phyloP scores from a whole-genome alignment of 2,329 filamentous ascomycete species.

The Cytospora paraplurivora region DNA sequence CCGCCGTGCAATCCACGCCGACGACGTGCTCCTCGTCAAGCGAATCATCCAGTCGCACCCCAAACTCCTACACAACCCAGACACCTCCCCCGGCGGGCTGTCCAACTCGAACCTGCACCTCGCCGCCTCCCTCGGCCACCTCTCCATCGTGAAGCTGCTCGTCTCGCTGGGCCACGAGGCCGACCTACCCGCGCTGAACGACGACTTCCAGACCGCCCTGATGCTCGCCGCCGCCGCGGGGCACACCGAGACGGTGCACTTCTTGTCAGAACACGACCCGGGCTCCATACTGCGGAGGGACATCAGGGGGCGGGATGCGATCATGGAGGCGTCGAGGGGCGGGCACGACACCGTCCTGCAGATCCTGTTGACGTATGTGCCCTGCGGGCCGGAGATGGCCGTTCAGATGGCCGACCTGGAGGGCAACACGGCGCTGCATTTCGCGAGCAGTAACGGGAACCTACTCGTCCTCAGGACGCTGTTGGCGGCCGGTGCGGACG shows the following conservation, averaged over 20 bases:
- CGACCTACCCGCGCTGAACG: slow-evolving; percentile 71
- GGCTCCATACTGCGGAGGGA: slow-evolving; percentile 66
- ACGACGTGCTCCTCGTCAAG: slow-evolving; percentile 70
- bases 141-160: slow-evolving; percentile 69
- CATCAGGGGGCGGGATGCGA: slow-evolving; percentile 68
- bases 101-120: slow-evolving; percentile 86
- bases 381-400: slow-evolving; percentile 54
- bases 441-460: slow-evolving; percentile 81
- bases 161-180: slow-evolving; percentile 74
- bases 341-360: slow-evolving; percentile 68
- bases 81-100: slow-evolving; percentile 65
- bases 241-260: slow-evolving; percentile 72
- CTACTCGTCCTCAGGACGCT: slow-evolving; percentile 75
- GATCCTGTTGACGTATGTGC: slow-evolving; percentile 63
- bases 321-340: slow-evolving; percentile 64
- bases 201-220: slow-evolving; percentile 76
- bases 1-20: slow-evolving; percentile 77
- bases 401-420: slow-evolving; percentile 64
- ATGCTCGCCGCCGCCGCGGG: slow-evolving; percentile 74
- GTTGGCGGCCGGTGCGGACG: slow-evolving; percentile 76
- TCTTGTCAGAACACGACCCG: slow-evolving; percentile 67
- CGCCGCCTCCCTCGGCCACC: slow-evolving; percentile 71
- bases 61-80: slow-evolving; percentile 74
- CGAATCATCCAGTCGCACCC: slow-evolving; percentile 78
- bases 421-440: slow-evolving; percentile 87